Conservation (phyloP, 805 yeast species). For the Ascoidea rubescens region DNA sequence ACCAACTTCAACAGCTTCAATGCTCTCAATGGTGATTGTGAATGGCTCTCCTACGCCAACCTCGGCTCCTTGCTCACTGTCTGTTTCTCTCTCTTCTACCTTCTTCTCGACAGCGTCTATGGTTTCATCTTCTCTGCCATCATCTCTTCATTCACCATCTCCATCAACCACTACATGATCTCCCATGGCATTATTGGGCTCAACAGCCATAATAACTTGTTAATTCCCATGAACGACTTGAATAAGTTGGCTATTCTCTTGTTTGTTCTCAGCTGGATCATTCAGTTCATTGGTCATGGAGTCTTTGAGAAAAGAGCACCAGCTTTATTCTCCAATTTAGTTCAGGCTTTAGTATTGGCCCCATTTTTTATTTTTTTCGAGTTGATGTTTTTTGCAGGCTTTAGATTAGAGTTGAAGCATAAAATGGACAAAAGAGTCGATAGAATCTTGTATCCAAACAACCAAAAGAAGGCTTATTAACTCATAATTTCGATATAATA, state of each 20-base stretch:
- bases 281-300: conserved; percentile 84
- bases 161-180: conserved; percentile 15
- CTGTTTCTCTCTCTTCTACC: conserved; percentile 44
- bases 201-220: conserved; percentile 8
- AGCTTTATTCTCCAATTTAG: conserved; percentile 67
- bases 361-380: conserved; percentile 85
- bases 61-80: conserved; percentile 32
- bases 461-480: too few relatives aligned
- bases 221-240: conserved; percentile 13
- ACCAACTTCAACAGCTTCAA: conserved; percentile 5
- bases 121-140: conserved; percentile 32
- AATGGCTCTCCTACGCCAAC: conserved; percentile 19
- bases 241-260: conserved; percentile 20
- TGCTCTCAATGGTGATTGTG: conserved; percentile 10
- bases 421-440: conserved; percentile 33
- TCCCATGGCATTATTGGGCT: conserved; percentile 1
- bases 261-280: conserved; percentile 55
- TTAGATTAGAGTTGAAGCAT: conserved; percentile 33
- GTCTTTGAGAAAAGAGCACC: conserved; percentile 73
- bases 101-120: conserved; percentile 34
- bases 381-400: conserved; percentile 54
- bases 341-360: conserved; percentile 81
- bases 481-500: too few relatives aligned
- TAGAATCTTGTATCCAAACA: not conserved
- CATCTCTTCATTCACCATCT: conserved; percentile 14